Evolutionary conservation across 1,284 basidiomycete genomes (phyloP), one percentile per base, ranked within the genome.

Genomic region (Malassezia cuniculi): DNA sequence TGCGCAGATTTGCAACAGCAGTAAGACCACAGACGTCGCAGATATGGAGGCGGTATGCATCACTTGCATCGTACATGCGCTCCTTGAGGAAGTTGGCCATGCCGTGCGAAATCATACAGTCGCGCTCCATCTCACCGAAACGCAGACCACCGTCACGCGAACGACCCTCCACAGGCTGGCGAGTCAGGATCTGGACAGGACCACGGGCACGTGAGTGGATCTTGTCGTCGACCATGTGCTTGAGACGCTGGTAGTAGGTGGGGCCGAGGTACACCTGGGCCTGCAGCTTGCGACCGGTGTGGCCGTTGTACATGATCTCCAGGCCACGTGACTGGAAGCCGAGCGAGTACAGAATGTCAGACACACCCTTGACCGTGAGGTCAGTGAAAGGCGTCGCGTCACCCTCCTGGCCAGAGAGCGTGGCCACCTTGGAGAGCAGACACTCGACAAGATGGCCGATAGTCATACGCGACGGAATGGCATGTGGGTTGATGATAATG

Each of bases 201-300:
- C 93, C 93, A 68, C 93, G 73, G 11, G 93, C 93, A 54, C 90
- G 79, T 18, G 89, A 90, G 71, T 99, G 90, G 50, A 97, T 99
- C 74, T 99, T 99, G 72, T 99, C 90, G 69, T 94, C 89, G 36
- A 99, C 90, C 90, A 99, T 99, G 72, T 99, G 90, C 73, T 99
- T 99, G 55, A 99, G 74, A 36, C 90, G 82, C 70, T 97, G 90
- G 70, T 99, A 99, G 70, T 99, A 99, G 1, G 93, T 99, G 9
- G 90, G 90, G 4, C 93, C 93, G 50, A 99, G 79, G 71, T 95
- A 99, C 11, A 95, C 80, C 68, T 99, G 93, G 14, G 93, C 90
- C 67, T 94, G 87, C 5, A 97, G 75, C 70, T 97, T 97, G 48
- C 80, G 79, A 21, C 93, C 90, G 1, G 90, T 95, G 69, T 97